phyloP scores from a whole-genome alignment of 805 yeast genomes.

The Clavispora phyllophila region DNA sequence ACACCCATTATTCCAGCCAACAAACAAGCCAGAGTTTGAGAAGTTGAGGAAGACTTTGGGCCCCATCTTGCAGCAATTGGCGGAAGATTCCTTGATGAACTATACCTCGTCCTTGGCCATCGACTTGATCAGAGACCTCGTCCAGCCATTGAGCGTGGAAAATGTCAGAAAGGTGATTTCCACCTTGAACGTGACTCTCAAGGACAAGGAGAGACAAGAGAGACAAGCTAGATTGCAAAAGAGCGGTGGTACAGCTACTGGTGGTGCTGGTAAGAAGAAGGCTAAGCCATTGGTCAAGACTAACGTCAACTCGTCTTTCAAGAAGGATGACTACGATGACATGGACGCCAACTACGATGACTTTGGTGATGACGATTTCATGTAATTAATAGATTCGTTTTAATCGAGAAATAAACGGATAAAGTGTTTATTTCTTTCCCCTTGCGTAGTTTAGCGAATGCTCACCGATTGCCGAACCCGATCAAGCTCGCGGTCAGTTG shows the following conservation, averaged over 20 bases:
- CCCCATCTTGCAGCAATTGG: constrained; percentile 54
- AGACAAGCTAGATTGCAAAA: constrained; percentile 80
- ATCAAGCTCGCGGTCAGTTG: neutral
- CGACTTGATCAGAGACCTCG: constrained; percentile 79
- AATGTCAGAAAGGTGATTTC: constrained; percentile 80
- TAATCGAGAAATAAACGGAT: neutral
- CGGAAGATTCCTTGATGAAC: constrained; percentile 57
- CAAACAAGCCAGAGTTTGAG: constrained; percentile 68
- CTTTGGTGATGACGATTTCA: constrained; percentile 76
- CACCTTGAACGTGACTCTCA: constrained; percentile 73
- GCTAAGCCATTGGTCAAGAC: constrained; percentile 75
- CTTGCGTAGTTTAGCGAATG: neutral
- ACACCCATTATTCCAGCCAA: constrained; percentile 83
- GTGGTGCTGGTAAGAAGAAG: constrained; percentile 95
- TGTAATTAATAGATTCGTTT: constrained; percentile 38
- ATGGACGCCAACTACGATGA: constrained; percentile 49
- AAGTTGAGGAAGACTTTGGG: constrained; percentile 69
- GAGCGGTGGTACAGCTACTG: constrained; percentile 80
- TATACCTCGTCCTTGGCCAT: constrained; percentile 75
- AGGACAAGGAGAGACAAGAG: constrained; percentile 85
- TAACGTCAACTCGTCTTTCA: constrained; percentile 45
- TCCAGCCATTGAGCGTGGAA: constrained; percentile 77
- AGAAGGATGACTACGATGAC: constrained; percentile 62
- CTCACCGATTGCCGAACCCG: neutral
- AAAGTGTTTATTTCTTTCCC: neutral